Base-by-base conservation (phyloP, 139 green algal genomes). In the Chlorella sp. region DNA sequence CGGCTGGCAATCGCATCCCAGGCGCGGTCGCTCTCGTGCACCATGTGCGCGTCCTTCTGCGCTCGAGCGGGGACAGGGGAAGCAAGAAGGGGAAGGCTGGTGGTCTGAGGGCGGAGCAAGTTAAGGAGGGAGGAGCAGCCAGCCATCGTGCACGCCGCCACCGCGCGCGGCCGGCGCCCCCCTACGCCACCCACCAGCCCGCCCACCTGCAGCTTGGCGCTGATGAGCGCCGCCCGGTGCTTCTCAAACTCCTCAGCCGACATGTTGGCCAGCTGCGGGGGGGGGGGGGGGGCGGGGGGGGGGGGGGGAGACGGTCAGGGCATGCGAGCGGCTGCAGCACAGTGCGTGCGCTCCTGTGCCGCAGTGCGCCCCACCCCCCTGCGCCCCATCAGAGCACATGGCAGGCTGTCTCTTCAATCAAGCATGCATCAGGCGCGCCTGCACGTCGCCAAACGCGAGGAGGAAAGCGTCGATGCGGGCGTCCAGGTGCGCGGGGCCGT, bases 381-480 rank as follows among this genome's bases (percentile, higher is more conserved):
- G 8, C 9, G 7, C 19, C 9, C 4, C 25, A 25, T 6, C 8
- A 5, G 48, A 21, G 48, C 48, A 56, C 19, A 21, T 8, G 9
- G 66, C 23, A 61, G 58, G 36, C 27, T 97, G 81, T 8, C 76
- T 67, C 45, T 88, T 80, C 35, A 97, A 91, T 74, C 95, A 91
- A 1, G 84, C 84, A 7, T 59, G 67, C n/a, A 36, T 40, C 86
- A 96, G 86, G 21, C 23, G 36, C 41, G 27, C 58, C 48, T 82
- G 70, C 5, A 40, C 77, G n/a, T 62, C 38, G 0, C 46, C 66
- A 67, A 92, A 95, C 45, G 43, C 62, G 2, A 33, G 41, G 46
- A 98, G 74, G 74, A 98, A 98, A 0, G 74, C 77, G 25, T 97
- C 93, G 11, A 98, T 80, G 41, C 94, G 80, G 23, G 58, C 67